Base-by-base conservation (phyloP, 352 stramenopile species). In the Phytophthora melonis region DNA sequence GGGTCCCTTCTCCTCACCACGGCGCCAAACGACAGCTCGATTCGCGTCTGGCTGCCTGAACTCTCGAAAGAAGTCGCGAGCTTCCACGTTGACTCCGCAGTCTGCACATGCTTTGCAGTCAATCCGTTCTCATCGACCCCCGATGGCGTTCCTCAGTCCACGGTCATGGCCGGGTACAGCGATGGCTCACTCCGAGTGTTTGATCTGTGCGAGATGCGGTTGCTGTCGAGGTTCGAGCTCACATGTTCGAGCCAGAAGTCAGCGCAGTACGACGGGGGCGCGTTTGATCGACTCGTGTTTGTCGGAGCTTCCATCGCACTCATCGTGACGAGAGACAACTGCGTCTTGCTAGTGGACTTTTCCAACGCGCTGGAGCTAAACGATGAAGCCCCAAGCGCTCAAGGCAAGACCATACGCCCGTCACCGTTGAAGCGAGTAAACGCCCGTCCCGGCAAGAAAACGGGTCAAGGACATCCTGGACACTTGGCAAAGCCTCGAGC, bases 151-250 rank as follows among this genome's bases (percentile, higher is more conserved):
- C 21, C 50, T 10, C 64, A 70, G 19, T 77, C 79, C 2, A 67
- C 81, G 23, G 45, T 88, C 5, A 66, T 90, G 60, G 80, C 77
- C 34, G 82, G 75, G 10, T 91, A 89, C 30, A 70, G 74, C 16
- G 82, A 93, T 59, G 74, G 80, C 10, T 81, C 72, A 4, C 19
- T 93, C 11, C 79, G 87, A 0, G 53, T 91, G 1, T 86, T 92
- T 57, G 72, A 93, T 72, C 41, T 93, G 13, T 62, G 58, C 7
- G 64, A 79, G 14, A 85, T 89, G 63, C 68, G 52, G 2, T 47
- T 91, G 8, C 21, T 91, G 5, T 76, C 76, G 0, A 76, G 85
- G 9, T 90, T 78, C 30, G 64, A 79, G 11, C 58, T 93, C 23
- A 45, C 30, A 10, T 18, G 47, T 36, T 68, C 66, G n/a, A 43